Conservation (phyloP, 768 basidiomycete species). For the Kwoniella pini region DNA sequence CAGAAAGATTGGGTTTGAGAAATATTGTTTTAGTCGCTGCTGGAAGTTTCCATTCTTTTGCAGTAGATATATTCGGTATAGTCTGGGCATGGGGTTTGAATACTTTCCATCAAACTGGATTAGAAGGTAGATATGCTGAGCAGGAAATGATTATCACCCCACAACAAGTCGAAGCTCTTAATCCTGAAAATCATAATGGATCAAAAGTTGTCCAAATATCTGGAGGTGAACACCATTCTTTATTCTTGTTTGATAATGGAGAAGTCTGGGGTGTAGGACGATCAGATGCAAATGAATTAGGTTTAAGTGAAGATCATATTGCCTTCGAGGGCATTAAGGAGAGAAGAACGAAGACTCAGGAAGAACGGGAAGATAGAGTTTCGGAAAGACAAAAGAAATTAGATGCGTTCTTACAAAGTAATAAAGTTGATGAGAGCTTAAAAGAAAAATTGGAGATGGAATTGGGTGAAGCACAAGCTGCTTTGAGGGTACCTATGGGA, state of each 20-base stretch:
- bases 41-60: conserved; percentile 85
- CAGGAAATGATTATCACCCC: conserved; percentile 63
- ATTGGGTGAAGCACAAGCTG: conserved; percentile 38
- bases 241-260: conserved; percentile 82
- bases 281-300: conserved; percentile 79
- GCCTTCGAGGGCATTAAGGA: conserved; percentile 41
- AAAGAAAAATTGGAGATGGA: conserved; percentile 37
- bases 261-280: conserved; percentile 85
- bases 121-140: conserved; percentile 54
- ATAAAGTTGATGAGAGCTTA: conserved; percentile 27
- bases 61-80: conserved; percentile 75
- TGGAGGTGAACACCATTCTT: conserved; percentile 74
- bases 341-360: conserved; percentile 43
- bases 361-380: conserved; percentile 37
- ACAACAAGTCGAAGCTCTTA: conserved; percentile 51
- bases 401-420: conserved; percentile 26
- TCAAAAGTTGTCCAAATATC: conserved; percentile 63
- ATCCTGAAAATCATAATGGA: conserved; percentile 53
- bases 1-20: conserved; percentile 80
- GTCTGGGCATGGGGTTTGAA: conserved; percentile 98
- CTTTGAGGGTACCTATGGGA: conserved; percentile 44
- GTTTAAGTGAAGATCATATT: conserved; percentile 59
- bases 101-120: conserved; percentile 69
- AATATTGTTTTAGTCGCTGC: conserved; percentile 73
- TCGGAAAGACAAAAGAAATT: conserved; percentile 27